These are phyloP conservation scores for Penicillium soppii DNA, from an alignment of 495 filamentous ascomycete genomes.

Conservation along the genomic window DNA sequence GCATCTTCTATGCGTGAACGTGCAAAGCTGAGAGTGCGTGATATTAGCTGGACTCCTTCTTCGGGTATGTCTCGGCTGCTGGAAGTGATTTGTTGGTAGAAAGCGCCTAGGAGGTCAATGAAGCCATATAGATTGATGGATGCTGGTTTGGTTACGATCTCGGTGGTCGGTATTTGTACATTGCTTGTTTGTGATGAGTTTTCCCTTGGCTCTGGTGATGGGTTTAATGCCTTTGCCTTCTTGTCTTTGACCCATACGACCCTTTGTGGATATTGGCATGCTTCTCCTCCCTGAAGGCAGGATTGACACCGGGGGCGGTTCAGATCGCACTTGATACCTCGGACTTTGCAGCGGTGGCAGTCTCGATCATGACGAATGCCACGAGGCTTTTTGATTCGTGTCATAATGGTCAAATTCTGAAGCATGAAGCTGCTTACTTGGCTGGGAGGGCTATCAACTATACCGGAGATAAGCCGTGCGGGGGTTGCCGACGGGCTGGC, in stretches of 20 bases:
- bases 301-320: constrained; percentile 32
- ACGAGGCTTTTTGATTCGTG: constrained; percentile 28
- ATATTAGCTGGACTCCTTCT: constrained; percentile 27
- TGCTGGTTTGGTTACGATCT: constrained; percentile 1
- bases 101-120: constrained; percentile 28
- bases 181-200: not conserved
- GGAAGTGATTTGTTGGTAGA: constrained; percentile 31
- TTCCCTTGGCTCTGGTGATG: constrained; percentile 3
- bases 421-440: not conserved
- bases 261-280: constrained; percentile 32
- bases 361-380: constrained; percentile 36
- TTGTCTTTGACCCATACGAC: constrained; percentile 33
- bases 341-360: constrained; percentile 27
- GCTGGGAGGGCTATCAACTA: not conserved
- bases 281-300: constrained; percentile 20
- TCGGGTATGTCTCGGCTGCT: constrained; percentile 22
- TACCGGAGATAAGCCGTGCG: not conserved
- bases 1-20: constrained; percentile 22
- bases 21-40: constrained; percentile 26
- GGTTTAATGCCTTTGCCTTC: not conserved
- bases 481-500: not conserved
- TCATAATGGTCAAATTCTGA: constrained; percentile 12
- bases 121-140: constrained; percentile 33
- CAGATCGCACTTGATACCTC: constrained; percentile 33
- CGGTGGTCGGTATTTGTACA: not conserved